Conservation (phyloP, 1,284 basidiomycete species). For the Cystobasidiaceae sp. region DNA sequence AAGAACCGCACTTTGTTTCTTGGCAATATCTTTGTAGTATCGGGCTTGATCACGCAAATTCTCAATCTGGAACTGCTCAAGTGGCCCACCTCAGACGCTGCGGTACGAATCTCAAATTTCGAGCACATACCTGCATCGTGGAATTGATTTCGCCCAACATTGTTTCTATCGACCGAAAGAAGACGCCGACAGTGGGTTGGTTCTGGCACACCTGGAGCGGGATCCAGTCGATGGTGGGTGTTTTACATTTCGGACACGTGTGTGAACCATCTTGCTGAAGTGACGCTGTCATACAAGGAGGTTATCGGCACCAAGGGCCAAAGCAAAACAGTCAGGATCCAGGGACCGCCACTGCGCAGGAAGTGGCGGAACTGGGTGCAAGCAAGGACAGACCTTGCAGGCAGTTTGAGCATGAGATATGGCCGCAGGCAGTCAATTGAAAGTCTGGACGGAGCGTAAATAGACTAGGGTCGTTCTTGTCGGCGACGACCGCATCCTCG, state of each 20-base stretch:
- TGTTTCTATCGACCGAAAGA: slow-evolving; percentile 14
- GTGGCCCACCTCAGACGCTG: not conserved
- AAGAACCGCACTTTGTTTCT: slow-evolving; percentile 17
- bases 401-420: slow-evolving; percentile 23
- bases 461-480: not conserved
- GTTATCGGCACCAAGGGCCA: not conserved
- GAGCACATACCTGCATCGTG: not conserved
- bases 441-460: slow-evolving; percentile 20
- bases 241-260: slow-evolving; percentile 3
- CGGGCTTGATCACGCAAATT: slow-evolving; percentile 13
- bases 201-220: not conserved
- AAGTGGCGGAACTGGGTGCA: not conserved
- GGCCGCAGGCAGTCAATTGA: slow-evolving; percentile 21
- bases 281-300: not conserved
- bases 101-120: not conserved
- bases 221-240: slow-evolving; percentile 2
- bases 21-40: slow-evolving; percentile 12
- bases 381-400: slow-evolving; percentile 15
- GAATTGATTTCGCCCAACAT: slow-evolving; percentile 2
- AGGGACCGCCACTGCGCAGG: too few species aligned
- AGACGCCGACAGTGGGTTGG: not conserved
- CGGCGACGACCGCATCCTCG: slow-evolving; percentile 4
- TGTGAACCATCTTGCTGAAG: not conserved
- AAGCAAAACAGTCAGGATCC: not conserved
- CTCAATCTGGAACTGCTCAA: slow-evolving; percentile 21